A percentile compares a stretch with the other conserved stretches of the same genome.
These are phyloP conservation scores for Cryphonectria nitschkei DNA, from an alignment of 2,329 filamentous ascomycete species.

Conservation along the genomic window DNA sequence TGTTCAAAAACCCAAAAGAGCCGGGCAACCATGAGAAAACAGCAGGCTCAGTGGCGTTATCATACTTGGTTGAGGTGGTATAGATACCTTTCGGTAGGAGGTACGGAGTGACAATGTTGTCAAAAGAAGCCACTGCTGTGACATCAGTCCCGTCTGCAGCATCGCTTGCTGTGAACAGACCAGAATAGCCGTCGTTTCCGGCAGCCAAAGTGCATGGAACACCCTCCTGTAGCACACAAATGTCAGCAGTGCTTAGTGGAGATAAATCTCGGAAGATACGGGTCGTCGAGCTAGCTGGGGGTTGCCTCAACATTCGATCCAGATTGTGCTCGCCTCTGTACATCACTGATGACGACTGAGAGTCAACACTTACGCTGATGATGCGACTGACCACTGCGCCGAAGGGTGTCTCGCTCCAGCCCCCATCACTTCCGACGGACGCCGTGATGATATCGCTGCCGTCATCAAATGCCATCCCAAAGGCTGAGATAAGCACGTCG, in stretches of 20 bases:
- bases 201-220: constrained; percentile 36
- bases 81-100: constrained; percentile 31
- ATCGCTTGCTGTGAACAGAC: constrained; percentile 32
- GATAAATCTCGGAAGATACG: too few relatives aligned
- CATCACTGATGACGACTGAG: too few relatives aligned
- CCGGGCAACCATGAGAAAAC: constrained; percentile 30
- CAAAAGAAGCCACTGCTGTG: constrained; percentile 34
- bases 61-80: constrained; percentile 21
- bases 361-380: constrained; percentile 28
- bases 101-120: constrained; percentile 31
- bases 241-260: neutral
- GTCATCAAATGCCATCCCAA: constrained; percentile 48
- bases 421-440: constrained; percentile 35
- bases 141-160: constrained; percentile 35
- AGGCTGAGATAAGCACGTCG: constrained; percentile 47
- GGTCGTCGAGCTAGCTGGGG: neutral
- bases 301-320: neutral
- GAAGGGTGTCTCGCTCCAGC: constrained; percentile 36
- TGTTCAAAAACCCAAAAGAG: constrained; percentile 24
- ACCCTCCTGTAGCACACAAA: constrained; percentile 28
- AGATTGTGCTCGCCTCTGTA: neutral
- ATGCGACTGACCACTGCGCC: constrained; percentile 36
- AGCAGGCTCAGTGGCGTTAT: neutral
- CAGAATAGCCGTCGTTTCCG: constrained; percentile 35
- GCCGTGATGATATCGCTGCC: constrained; percentile 41